Base-by-base conservation (phyloP, 192 early-diverging fungal genomes). In the Coemansia sp. region DNA sequence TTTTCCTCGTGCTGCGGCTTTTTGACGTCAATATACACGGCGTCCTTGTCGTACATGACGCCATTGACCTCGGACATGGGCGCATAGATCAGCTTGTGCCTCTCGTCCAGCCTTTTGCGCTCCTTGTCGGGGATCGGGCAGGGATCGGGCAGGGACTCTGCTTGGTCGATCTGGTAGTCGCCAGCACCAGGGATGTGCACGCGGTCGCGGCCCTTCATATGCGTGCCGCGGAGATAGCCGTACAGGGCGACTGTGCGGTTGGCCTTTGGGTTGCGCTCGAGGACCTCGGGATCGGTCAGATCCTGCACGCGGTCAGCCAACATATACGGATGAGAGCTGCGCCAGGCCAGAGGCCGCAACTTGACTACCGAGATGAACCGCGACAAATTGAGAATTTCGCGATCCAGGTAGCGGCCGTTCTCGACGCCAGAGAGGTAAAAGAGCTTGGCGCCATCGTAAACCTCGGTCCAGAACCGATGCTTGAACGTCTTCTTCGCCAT, bases 391-490 rank as follows among this genome's bases (percentile, higher is more conserved):
- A 94, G 77, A 61, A 98, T 88, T 71, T 99, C 98, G 69, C 89
- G 91, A 69, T 97, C 95, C 27, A 92, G 86, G 73, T 99, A 99
- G 38, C 89, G 87, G 36, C 94, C 95, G 68, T 98, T 95, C 78
- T 97, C 93, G 22, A 98, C 84, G 25, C 98, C 96, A 4, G 94
- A 94, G n/a, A 99, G 84, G 68, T 98, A 98, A 66, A 99, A 99
- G 15, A 99, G 83, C 82, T 99, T 99, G 59, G 98, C 98, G 20
- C 98, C 98, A 66, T 99, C 92, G 76, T 99, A 97, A 60, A 98
- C 98, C 73, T 99, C 98, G n/a, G 98, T 97, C 98, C 98, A 99
- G 86, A 99, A 99, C 70, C 98, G 91, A 42, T 97, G 95, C 88
- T 99, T 99, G 60, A 99, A 85, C 64, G 86, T 77, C 84, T 97